Evolutionary conservation across 495 filamentous ascomycete genomes (phyloP), one percentile per base, ranked within the genome.

Genomic region (Entonaema liquescens): DNA sequence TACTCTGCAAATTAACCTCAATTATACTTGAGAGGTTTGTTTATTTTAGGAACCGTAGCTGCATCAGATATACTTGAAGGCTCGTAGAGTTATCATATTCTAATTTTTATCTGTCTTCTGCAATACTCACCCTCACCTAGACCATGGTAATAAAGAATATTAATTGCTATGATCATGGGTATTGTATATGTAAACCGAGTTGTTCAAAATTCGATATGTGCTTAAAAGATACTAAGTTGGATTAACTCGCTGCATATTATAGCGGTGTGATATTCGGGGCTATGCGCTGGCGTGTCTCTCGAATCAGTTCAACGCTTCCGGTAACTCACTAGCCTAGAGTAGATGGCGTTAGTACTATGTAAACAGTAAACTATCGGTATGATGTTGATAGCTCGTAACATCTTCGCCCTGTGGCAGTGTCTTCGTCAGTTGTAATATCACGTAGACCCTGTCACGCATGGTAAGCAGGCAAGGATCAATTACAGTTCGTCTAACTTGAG

Each of bases 231-330:
- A 0, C 9, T 6, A 47, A 47, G 42, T n/a, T 13, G 17, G 17
- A 5, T 19, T 47, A 29, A 42, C 40, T 53, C 21, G n/a, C 47
- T 42, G 19, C 0, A 23, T 54, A 52, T 33, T 15, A 0, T 36
- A 62, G 38, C 50, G 12, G 38, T 54, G 38, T 62, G 21, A 31
- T 49, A 38, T 29, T 50, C 33, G 38, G 52, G 52, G 59, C 53
- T 19, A 40, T 68, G 52, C 59, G 40, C 59, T 62, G 62, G 65
- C 59, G 65, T 53, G 52, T 57, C 59, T 59, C 28, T 40, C 12
- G 3, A 31, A 56, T 47, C 15, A 61, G 19, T 38, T 61, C 56
- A 19, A 1, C 15, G 21, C 6, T 28, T 28, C 15, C 23, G 25
- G 49, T n/a, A 2, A 52, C 12, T 28, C 2, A 52, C 25, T 53